phyloP scores from a whole-genome alignment of 106 monocot species.

The Dactylorhiza incarnata region DNA sequence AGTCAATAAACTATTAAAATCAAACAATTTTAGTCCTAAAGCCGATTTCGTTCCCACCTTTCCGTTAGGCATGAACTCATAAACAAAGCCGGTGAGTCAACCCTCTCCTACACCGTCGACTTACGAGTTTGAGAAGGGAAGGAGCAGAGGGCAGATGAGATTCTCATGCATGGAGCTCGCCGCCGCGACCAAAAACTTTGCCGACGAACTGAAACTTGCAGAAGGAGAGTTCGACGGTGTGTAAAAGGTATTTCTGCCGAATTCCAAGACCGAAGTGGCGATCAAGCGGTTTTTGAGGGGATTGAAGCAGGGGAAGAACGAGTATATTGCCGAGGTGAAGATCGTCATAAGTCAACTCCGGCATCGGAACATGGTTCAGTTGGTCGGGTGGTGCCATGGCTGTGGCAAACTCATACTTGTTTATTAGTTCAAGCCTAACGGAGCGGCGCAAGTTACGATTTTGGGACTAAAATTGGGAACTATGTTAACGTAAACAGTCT shows the following conservation, averaged over 20 bases:
- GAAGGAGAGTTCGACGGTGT: conserved; percentile 50
- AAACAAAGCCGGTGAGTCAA: too few relatives aligned
- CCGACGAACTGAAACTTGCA: conserved; percentile 35
- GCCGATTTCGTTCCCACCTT: too few relatives aligned
- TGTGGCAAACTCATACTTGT: conserved; percentile 31
- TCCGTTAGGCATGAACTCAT: too few relatives aligned
- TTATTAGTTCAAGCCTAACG: conserved; percentile 47
- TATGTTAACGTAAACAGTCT: too few relatives aligned
- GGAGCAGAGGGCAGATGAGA: conserved; percentile 35
- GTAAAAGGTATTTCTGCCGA: conserved; percentile 31
- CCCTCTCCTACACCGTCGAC: too few relatives aligned
- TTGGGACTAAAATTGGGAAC: too few relatives aligned
- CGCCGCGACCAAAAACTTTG: conserved; percentile 35
- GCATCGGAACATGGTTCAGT: conserved; percentile 39
- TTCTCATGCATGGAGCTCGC: conserved; percentile 26
- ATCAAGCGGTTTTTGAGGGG: conserved; percentile 35
- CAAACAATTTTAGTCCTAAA: too few relatives aligned
- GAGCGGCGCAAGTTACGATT: too few relatives aligned
- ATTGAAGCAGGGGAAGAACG: conserved; percentile 45
- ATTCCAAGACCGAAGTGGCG: conserved; percentile 28
- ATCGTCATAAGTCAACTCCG: conserved; percentile 45
- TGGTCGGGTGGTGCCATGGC: conserved; percentile 52
- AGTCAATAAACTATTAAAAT: too few relatives aligned
- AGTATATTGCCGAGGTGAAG: conserved; percentile 43
- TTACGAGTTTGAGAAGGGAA: conserved; percentile 28